Percentiles rank a stretch among this genome's conserved stretches.
These are phyloP conservation scores for Trichophaea hybrida DNA, from an alignment of 2,329 filamentous ascomycete species.

Conservation along the genomic window DNA sequence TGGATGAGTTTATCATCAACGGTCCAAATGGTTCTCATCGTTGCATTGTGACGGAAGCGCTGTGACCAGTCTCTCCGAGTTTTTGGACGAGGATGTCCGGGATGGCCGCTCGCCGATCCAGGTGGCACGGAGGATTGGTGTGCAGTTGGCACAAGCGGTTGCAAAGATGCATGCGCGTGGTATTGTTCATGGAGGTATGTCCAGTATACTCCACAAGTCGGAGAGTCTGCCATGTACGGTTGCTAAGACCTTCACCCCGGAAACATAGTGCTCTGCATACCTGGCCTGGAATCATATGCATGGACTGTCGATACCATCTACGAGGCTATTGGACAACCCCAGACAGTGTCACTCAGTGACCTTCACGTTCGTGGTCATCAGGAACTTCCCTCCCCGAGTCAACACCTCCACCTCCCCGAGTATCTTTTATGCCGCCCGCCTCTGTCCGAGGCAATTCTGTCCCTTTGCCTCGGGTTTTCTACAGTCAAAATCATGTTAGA, in stretches of 20 bases:
- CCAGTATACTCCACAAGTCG: no score
- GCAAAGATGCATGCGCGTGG: background rate
- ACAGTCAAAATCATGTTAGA: background rate
- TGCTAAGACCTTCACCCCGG: no score
- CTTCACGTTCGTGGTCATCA: no score
- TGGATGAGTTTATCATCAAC: conserved; percentile 1
- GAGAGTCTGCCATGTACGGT: no score
- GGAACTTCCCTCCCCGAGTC: background rate
- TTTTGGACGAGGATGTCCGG: background rate
- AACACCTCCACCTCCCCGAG: background rate
- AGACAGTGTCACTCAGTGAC: no score
- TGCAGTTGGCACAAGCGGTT: background rate
- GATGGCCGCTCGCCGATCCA: background rate
- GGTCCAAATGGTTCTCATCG: conserved; percentile 4
- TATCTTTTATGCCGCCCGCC: background rate
- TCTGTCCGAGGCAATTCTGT: background rate
- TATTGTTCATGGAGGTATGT: background rate
- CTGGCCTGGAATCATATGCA: no score
- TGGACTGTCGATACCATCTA: no score
- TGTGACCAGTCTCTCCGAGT: background rate
- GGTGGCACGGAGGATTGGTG: background rate
- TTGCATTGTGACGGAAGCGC: conserved; percentile 6
- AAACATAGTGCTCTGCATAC: no score
- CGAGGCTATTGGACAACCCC: no score
- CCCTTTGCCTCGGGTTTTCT: background rate